Percentiles rank a stretch among this genome's conserved stretches.
phyloP scores from a whole-genome alignment of 306 rosid species.

The Luffa aegyptiaca region DNA sequence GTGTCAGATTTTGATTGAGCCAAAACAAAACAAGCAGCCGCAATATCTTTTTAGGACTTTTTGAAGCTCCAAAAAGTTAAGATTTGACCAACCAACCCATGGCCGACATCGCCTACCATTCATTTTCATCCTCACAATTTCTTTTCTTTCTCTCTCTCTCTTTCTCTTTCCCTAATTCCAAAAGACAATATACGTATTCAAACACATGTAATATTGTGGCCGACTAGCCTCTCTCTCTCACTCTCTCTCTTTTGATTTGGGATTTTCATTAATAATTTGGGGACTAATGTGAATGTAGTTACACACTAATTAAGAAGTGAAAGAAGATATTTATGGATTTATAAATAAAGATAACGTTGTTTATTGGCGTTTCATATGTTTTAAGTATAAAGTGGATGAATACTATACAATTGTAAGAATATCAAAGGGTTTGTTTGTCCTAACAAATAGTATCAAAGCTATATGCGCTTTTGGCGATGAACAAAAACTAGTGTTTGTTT shows the following conservation, averaged over 20 bases:
- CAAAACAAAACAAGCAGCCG: background rate
- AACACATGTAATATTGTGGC: background rate
- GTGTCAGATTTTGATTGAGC: background rate
- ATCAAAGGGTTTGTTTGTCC: too few relatives aligned
- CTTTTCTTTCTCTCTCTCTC: background rate
- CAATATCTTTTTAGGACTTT: background rate
- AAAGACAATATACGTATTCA: background rate
- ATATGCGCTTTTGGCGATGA: too few relatives aligned
- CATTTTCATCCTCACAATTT: background rate
- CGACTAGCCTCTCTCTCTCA: background rate
- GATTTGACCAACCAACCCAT: background rate
- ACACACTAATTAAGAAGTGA: too few relatives aligned
- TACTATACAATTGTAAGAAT: too few relatives aligned
- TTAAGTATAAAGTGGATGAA: too few relatives aligned
- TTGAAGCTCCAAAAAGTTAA: background rate
- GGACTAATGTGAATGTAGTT: too few relatives aligned
- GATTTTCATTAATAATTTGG: too few relatives aligned
- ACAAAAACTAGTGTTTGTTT: too few relatives aligned
- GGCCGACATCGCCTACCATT: constrained; percentile 10
- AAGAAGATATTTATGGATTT: too few relatives aligned
- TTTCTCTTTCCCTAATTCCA: background rate
- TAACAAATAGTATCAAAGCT: too few relatives aligned
- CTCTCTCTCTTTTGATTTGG: background rate
- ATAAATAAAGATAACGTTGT: too few relatives aligned
- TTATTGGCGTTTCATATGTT: too few relatives aligned